Percentiles rank a stretch among this genome's conserved stretches.
These are phyloP conservation scores for Saksenaea oblongispora DNA, from an alignment of 371 early-diverging fungal species.

Conservation along the genomic window DNA sequence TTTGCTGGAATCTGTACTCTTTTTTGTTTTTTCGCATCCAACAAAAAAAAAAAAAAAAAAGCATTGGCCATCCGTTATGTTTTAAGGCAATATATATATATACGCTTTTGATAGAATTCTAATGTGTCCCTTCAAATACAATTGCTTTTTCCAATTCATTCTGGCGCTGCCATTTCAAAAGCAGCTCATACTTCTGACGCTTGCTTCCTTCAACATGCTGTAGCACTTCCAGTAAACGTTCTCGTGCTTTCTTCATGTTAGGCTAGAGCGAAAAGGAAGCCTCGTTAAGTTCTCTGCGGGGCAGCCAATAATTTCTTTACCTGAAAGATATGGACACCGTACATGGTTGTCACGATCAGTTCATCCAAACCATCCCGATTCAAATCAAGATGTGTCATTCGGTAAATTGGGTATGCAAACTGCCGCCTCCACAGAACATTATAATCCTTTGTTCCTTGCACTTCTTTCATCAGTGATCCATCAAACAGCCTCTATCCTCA, in stretches of 20 bases:
- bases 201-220: constrained; percentile 46
- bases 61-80: background rate
- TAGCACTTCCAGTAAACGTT: constrained; percentile 37
- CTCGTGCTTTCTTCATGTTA: constrained; percentile 48
- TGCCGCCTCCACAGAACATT: constrained; percentile 67
- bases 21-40: background rate
- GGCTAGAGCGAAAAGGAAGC: constrained; percentile 32
- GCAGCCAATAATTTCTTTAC: constrained; percentile 21
- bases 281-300: background rate
- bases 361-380: constrained; percentile 76
- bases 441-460: constrained; percentile 50
- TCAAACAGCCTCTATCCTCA: background rate
- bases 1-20: background rate
- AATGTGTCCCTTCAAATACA: constrained; percentile 33
- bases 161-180: constrained; percentile 39
- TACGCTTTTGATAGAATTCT: background rate
- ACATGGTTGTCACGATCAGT: constrained; percentile 69
- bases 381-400: constrained; percentile 65
- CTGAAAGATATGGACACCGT: constrained; percentile 72
- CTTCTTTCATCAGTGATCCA: constrained; percentile 8
- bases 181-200: constrained; percentile 37
- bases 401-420: constrained; percentile 73
- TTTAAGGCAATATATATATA: background rate
- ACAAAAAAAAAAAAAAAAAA: too few relatives aligned
- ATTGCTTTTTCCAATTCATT: constrained; percentile 48